These are phyloP conservation scores for Apiotrichum brassicae DNA, from an alignment of 1,284 basidiomycete genomes.

Conservation along the genomic window DNA sequence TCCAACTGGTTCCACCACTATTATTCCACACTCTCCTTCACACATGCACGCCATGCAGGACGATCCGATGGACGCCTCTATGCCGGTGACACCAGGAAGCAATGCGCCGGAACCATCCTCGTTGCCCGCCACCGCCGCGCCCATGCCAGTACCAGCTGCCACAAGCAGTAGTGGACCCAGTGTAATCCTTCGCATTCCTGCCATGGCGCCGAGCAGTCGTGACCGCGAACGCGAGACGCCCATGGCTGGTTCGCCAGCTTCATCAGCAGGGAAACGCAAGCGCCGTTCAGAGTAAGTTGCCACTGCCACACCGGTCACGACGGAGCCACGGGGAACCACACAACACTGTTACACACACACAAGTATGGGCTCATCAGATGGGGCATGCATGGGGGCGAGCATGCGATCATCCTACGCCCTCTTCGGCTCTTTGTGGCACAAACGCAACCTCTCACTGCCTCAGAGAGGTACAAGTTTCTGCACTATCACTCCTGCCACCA, in stretches of 20 bases:
- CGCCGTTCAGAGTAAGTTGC: slow-evolving; percentile 16
- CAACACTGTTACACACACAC: neutral
- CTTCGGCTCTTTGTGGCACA: neutral
- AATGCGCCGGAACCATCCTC: neutral
- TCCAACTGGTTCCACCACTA: neutral
- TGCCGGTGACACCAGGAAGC: neutral
- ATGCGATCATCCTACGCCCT: neutral
- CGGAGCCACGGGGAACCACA: neutral
- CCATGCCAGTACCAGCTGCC: neutral
- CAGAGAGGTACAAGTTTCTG: too few relatives aligned
- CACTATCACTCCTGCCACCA: too few relatives aligned
- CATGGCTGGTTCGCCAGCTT: neutral
- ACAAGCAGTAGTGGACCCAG: neutral
- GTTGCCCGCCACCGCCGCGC: neutral
- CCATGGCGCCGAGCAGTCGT: neutral
- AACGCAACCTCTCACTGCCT: too few relatives aligned
- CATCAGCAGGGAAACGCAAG: slow-evolving; percentile 15
- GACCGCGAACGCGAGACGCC: slow-evolving; percentile 1
- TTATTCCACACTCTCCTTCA: neutral
- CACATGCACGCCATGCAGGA: slow-evolving; percentile 1
- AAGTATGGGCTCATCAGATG: too few relatives aligned
- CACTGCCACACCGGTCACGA: slow-evolving; percentile 2
- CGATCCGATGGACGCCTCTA: slow-evolving; percentile 6
- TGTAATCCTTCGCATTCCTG: slow-evolving; percentile 10
- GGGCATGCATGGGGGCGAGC: neutral